These are phyloP conservation scores for Daldinia decipiens DNA, from an alignment of 495 filamentous ascomycete genomes.

Conservation along the genomic window DNA sequence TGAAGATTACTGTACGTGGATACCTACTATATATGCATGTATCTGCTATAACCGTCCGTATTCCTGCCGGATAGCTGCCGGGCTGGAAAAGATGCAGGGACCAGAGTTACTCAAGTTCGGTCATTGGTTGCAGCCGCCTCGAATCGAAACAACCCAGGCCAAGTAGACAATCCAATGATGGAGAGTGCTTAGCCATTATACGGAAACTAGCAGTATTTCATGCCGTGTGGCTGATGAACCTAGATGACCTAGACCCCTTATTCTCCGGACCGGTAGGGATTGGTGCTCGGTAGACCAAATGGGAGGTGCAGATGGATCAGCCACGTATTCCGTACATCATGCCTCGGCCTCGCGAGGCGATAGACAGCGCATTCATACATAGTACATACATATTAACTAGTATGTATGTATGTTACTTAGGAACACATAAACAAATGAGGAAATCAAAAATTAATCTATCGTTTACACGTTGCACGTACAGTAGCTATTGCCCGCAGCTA, in stretches of 20 bases:
- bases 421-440: slow-evolving; percentile 18
- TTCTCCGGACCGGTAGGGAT: slow-evolving; percentile 5
- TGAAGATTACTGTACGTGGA: slow-evolving; percentile 15
- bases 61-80: slow-evolving; percentile 9
- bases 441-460: slow-evolving; percentile 26
- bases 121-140: slow-evolving; percentile 28
- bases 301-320: slow-evolving; percentile 34
- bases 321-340: slow-evolving; percentile 24
- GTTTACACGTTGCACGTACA: slow-evolving; percentile 33
- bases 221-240: slow-evolving; percentile 40
- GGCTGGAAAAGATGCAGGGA: slow-evolving; percentile 13
- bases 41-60: slow-evolving; percentile 8
- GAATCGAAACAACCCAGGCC: slow-evolving; percentile 36
- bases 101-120: slow-evolving; percentile 5
- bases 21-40: slow-evolving; percentile 14
- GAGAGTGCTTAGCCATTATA: slow-evolving; percentile 2
- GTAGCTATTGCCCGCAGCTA: not conserved
- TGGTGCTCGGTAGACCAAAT: slow-evolving; percentile 39
- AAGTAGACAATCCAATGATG: slow-evolving; percentile 25
- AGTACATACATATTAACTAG: not conserved
- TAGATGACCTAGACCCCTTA: slow-evolving; percentile 6
- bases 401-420: not conserved
- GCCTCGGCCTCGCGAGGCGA: slow-evolving; percentile 25
- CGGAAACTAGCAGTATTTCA: slow-evolving; percentile 20
- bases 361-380: slow-evolving; percentile 35